phyloP scores from a whole-genome alignment of 495 filamentous ascomycete species.

The Recurvomyces mirabilis region DNA sequence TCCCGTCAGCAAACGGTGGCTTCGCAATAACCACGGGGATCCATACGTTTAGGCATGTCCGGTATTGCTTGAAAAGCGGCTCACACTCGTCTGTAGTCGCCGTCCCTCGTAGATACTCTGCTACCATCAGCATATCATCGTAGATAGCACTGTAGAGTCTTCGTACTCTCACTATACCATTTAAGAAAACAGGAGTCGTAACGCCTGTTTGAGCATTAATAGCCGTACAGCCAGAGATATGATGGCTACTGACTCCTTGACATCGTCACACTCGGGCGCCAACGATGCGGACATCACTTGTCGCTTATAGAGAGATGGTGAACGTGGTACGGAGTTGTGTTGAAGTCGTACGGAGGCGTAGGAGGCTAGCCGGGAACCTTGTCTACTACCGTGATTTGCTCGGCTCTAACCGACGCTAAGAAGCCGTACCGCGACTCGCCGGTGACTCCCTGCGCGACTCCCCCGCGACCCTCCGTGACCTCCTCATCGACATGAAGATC shows the following conservation, averaged over 20 bases:
- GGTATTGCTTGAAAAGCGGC: conserved; percentile 74
- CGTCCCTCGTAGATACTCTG: conserved; percentile 77
- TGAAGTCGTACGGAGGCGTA: too few relatives aligned
- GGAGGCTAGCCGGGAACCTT: too few relatives aligned
- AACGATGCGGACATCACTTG: background rate
- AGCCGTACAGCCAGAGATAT: background rate
- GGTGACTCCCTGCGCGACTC: too few relatives aligned
- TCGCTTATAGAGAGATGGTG: background rate
- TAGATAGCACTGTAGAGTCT: background rate
- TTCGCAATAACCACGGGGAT: background rate
- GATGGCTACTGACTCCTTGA: conserved; percentile 53
- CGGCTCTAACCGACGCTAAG: too few relatives aligned
- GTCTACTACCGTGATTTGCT: too few relatives aligned
- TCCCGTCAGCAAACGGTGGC: background rate
- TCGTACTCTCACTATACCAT: conserved; percentile 90
- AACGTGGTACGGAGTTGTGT: too few relatives aligned
- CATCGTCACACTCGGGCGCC: background rate
- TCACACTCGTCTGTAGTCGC: conserved; percentile 74
- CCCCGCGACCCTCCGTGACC: too few relatives aligned
- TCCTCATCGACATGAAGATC: too few relatives aligned
- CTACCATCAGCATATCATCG: background rate
- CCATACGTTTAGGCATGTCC: conserved; percentile 64
- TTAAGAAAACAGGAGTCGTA: conserved; percentile 91
- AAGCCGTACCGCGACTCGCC: too few relatives aligned
- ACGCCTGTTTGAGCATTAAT: conserved; percentile 31